These are phyloP conservation scores for Ogataea allantospora DNA, from an alignment of 805 yeast genomes.

Conservation along the genomic window DNA sequence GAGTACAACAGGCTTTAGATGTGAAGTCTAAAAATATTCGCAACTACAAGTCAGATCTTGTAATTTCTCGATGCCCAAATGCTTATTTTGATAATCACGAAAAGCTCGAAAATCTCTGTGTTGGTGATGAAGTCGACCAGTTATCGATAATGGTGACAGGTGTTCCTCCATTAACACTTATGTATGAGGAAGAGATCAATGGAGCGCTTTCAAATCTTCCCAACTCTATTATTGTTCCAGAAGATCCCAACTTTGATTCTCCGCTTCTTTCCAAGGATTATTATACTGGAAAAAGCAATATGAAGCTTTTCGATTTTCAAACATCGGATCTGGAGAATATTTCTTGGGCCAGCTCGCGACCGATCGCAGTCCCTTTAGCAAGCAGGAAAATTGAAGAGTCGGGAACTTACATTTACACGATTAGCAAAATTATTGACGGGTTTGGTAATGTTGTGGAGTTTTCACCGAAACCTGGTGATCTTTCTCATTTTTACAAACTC, in stretches of 20 bases:
- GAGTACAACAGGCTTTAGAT: conserved; percentile 66
- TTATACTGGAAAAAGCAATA: conserved; percentile 23
- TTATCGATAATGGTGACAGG: conserved; percentile 59
- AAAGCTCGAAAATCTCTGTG: conserved; percentile 52
- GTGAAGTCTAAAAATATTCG: conserved; percentile 51
- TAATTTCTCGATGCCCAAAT: conserved; percentile 75
- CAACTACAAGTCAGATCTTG: conserved; percentile 56
- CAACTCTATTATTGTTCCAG: conserved; percentile 40
- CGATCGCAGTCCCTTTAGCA: conserved; percentile 29
- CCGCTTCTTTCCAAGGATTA: conserved; percentile 42
- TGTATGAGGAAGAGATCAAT: conserved; percentile 48
- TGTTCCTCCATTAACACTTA: conserved; percentile 70
- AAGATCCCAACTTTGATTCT: conserved; percentile 41
- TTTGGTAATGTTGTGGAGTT: conserved; percentile 58
- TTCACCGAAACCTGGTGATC: conserved; percentile 33
- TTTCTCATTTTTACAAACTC: conserved; percentile 44
- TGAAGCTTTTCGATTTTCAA: conserved; percentile 27
- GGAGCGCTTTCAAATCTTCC: conserved; percentile 32
- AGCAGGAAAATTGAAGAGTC: conserved; percentile 30
- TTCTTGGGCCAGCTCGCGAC: conserved; percentile 34
- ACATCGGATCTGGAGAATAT: conserved; percentile 38
- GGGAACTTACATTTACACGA: conserved; percentile 56
- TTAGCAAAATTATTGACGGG: conserved; percentile 62
- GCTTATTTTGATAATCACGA: conserved; percentile 50
- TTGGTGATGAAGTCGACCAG: conserved; percentile 51